These are phyloP conservation scores for Alnus glutinosa DNA, from an alignment of 306 rosid genomes.

Conservation along the genomic window DNA sequence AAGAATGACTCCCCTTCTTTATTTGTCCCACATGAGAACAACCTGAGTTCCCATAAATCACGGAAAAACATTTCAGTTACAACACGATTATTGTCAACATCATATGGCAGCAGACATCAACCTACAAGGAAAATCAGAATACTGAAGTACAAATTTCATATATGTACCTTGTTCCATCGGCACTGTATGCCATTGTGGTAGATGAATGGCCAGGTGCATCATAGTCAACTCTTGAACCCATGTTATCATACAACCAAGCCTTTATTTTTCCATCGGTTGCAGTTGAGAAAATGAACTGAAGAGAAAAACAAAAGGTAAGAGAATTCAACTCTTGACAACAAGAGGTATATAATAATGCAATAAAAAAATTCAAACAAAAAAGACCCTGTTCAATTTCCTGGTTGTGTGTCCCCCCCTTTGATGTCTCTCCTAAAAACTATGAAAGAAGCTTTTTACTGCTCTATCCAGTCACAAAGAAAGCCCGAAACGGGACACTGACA, in stretches of 20 bases:
- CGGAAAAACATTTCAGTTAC: constrained; percentile 16
- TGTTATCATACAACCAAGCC: constrained; percentile 97
- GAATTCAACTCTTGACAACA: constrained; percentile 22
- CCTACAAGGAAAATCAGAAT: background rate
- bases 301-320: constrained; percentile 8
- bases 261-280: constrained; percentile 99
- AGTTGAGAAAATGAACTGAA: constrained; percentile 94
- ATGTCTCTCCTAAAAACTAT: background rate
- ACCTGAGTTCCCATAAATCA: constrained; percentile 46
- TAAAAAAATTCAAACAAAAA: background rate
- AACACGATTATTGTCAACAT: background rate
- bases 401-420: background rate
- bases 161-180: constrained; percentile 89
- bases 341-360: background rate
- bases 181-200: constrained; percentile 92
- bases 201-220: constrained; percentile 98
- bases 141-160: constrained; percentile 16
- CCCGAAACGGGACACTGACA: background rate
- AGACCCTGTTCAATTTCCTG: background rate
- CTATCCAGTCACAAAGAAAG: background rate
- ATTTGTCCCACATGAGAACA: constrained; percentile 95
- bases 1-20: constrained; percentile 97
- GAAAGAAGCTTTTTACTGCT: background rate
- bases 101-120: background rate
- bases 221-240: constrained; percentile 98